Conservation (phyloP, 768 basidiomycete species). For the Candolleomyces aberdarensis region DNA sequence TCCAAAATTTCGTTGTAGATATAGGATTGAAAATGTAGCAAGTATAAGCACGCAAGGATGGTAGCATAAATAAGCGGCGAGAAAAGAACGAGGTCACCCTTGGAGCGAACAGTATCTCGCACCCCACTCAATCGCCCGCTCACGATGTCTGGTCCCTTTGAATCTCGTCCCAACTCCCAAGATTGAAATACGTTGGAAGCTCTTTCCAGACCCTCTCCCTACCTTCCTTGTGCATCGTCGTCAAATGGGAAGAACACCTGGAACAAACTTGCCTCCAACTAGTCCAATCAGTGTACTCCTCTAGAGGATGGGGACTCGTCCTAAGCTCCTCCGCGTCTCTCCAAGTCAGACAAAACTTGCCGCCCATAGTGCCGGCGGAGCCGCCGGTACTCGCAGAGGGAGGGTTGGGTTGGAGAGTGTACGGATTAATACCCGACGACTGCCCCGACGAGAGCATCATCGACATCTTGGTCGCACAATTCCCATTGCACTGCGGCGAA, state of each 20-base stretch:
- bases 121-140: background rate
- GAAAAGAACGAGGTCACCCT: no score
- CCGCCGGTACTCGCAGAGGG: background rate
- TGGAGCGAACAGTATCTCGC: no score
- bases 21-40: no score
- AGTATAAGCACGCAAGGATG: no score
- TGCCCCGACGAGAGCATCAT: background rate
- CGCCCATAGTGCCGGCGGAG: background rate
- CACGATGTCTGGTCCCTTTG: conserved; percentile 31
- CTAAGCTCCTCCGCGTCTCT: conserved; percentile 30
- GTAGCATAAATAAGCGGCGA: no score
- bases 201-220: conserved; percentile 36
- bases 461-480: conserved; percentile 21
- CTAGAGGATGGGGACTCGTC: conserved; percentile 34
- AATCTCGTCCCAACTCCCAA: conserved; percentile 38
- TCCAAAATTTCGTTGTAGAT: no score
- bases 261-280: conserved; percentile 26
- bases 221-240: conserved; percentile 29
- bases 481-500: conserved; percentile 22
- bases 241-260: conserved; percentile 26
- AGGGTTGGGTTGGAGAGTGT: background rate
- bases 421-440: background rate
- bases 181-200: conserved; percentile 33
- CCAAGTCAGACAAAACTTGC: conserved; percentile 21
- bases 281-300: conserved; percentile 33